A percentile compares a stretch with the other conserved stretches of the same genome.
Conservation (phyloP, 306 rosid genomes). For the Quercus cerris region DNA sequence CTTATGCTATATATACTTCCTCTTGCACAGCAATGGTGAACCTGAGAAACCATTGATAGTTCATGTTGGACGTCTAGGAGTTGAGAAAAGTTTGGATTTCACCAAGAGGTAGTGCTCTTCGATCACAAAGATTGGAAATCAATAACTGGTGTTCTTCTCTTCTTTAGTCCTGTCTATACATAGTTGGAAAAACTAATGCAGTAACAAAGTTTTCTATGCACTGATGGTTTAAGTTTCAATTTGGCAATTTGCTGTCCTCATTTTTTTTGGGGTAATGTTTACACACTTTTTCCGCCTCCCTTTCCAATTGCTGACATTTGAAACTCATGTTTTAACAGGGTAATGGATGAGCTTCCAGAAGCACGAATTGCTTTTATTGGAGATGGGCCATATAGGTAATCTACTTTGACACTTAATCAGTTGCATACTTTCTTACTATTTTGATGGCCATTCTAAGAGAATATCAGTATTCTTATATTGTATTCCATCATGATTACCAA, state of each 20-base stretch:
- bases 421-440: background rate
- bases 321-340: constrained; percentile 42
- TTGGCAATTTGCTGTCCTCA: background rate
- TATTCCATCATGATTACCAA: background rate
- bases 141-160: background rate
- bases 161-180: constrained; percentile 5
- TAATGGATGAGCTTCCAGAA: constrained; percentile 90
- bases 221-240: background rate
- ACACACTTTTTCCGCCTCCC: background rate
- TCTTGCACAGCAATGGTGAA: constrained; percentile 64
- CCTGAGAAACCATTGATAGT: constrained; percentile 87
- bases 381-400: constrained; percentile 95
- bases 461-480: background rate
- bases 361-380: constrained; percentile 89
- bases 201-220: background rate
- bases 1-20: constrained; percentile 11
- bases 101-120: constrained; percentile 61
- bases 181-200: background rate
- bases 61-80: constrained; percentile 97
- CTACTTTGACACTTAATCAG: background rate
- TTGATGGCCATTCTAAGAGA: background rate
- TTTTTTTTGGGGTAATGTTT: background rate
- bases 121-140: background rate
- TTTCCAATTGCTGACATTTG: constrained; percentile 22
- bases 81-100: constrained; percentile 95